Conservation (phyloP, 306 rosid genomes). For the Prunus padus region DNA sequence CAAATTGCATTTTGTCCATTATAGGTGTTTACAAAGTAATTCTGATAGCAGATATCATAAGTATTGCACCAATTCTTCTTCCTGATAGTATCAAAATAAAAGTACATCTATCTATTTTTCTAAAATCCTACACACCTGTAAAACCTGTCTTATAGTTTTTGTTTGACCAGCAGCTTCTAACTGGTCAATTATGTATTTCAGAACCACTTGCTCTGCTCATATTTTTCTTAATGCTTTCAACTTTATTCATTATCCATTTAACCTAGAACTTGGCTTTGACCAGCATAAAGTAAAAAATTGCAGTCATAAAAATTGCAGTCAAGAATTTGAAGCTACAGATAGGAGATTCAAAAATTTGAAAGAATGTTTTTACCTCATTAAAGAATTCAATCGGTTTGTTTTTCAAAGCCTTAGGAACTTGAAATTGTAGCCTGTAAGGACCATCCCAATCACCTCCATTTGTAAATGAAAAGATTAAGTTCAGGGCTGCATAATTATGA, state of each 20-base stretch:
- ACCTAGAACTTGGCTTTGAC: not conserved
- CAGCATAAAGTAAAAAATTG: not conserved
- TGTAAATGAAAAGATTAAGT: slow-evolving; percentile 91
- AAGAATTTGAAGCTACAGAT: not conserved
- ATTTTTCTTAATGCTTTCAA: not conserved
- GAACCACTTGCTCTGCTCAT: not conserved
- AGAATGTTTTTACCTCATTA: slow-evolving; percentile 54
- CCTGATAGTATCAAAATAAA: no score
- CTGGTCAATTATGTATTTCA: no score
- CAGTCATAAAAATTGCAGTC: not conserved
- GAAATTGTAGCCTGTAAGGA: slow-evolving; percentile 79
- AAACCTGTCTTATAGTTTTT: no score
- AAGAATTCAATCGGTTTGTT: slow-evolving; percentile 82
- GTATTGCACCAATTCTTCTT: no score
- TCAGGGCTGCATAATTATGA: slow-evolving; percentile 48
- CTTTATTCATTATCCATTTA: not conserved
- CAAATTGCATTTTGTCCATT: no score
- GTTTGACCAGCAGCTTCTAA: no score
- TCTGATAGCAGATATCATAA: not conserved
- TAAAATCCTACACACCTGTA: no score
- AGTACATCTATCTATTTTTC: no score
- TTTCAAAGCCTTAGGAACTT: slow-evolving; percentile 56
- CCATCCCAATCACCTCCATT: slow-evolving; percentile 98
- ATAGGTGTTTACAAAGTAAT: not conserved
- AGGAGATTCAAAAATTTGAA: not conserved